These are phyloP conservation scores for Aureobasidium sp. DNA, from an alignment of 2,329 filamentous ascomycete species.

Conservation along the genomic window DNA sequence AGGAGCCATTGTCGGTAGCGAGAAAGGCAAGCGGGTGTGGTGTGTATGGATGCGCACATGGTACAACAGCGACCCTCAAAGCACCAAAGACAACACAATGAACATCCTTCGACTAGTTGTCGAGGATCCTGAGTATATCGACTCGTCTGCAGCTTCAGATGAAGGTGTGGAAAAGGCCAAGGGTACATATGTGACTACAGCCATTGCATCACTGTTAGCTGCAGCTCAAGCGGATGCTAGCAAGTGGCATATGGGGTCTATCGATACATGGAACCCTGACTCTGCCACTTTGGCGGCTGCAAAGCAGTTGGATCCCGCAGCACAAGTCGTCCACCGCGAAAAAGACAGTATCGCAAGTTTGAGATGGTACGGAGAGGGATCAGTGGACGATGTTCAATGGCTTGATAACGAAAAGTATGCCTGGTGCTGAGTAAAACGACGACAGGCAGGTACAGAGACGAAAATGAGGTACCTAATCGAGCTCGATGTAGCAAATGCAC, in stretches of 20 bases:
- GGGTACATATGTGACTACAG: slow-evolving; percentile 32
- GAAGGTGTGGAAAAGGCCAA: slow-evolving; percentile 19
- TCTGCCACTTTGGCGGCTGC: slow-evolving; percentile 39
- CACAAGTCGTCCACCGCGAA: slow-evolving; percentile 52
- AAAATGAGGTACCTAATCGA: neutral
- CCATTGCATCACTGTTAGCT: slow-evolving; percentile 56
- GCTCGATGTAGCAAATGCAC: neutral
- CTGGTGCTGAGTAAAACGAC: slow-evolving; percentile 52
- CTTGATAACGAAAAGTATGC: slow-evolving; percentile 69
- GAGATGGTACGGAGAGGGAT: slow-evolving; percentile 57
- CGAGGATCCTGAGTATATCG: slow-evolving; percentile 41
- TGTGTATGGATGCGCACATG: slow-evolving; percentile 65
- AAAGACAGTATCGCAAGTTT: slow-evolving; percentile 62
- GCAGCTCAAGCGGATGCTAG: slow-evolving; percentile 64
- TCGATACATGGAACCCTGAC: slow-evolving; percentile 80
- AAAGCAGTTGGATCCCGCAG: slow-evolving; percentile 38
- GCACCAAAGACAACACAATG: slow-evolving; percentile 56
- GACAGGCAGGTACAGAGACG: neutral
- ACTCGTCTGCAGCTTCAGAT: slow-evolving; percentile 22
- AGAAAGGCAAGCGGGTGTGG: slow-evolving; percentile 57
- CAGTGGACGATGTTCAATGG: slow-evolving; percentile 57
- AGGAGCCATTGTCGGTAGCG: slow-evolving; percentile 58
- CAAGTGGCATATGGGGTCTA: slow-evolving; percentile 60
- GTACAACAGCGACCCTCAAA: slow-evolving; percentile 47
- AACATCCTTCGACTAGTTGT: slow-evolving; percentile 63